Conservation (phyloP, 106 monocot species). For the Acorus calamus region DNA sequence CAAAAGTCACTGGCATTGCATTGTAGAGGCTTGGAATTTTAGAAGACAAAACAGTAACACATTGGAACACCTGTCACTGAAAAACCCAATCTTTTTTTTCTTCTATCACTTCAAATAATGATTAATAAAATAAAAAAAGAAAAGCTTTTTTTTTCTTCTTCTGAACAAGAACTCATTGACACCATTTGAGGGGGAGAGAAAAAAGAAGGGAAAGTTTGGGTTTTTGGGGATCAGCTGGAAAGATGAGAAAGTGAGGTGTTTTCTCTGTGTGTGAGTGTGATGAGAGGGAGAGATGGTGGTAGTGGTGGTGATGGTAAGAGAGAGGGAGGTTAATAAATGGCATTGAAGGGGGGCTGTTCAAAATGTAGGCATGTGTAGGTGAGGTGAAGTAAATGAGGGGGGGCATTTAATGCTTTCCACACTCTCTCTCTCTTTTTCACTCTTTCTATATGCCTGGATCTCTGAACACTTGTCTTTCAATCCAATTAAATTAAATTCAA, state of each 20-base stretch:
- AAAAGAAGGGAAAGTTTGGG: background rate
- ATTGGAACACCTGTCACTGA: too few relatives aligned
- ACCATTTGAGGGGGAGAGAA: too few relatives aligned
- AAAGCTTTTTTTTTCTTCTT: too few relatives aligned
- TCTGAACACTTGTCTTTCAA: constrained; percentile 54
- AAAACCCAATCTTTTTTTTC: too few relatives aligned
- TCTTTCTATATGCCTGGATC: constrained; percentile 51
- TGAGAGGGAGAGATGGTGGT: constrained; percentile 3
- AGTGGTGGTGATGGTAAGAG: constrained; percentile 3
- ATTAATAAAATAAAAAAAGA: too few relatives aligned
- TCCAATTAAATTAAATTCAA: background rate
- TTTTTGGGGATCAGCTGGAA: background rate
- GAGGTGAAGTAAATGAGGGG: constrained; percentile 20
- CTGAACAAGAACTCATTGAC: too few relatives aligned
- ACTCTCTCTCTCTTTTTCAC: too few relatives aligned
- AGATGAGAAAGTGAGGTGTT: background rate
- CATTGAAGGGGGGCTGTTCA: constrained; percentile 34
- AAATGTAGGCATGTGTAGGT: constrained; percentile 35
- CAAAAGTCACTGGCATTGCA: too few relatives aligned
- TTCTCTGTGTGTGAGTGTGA: background rate
- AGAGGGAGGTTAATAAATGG: constrained; percentile 29
- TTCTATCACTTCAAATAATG: too few relatives aligned
- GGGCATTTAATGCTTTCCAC: constrained; percentile 39
- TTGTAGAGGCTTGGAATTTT: too few relatives aligned
- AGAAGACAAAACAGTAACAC: too few relatives aligned